Evolutionary conservation across 2,329 filamentous ascomycete genomes (phyloP).

Genomic region (Arthrinium phaeospermum): DNA sequence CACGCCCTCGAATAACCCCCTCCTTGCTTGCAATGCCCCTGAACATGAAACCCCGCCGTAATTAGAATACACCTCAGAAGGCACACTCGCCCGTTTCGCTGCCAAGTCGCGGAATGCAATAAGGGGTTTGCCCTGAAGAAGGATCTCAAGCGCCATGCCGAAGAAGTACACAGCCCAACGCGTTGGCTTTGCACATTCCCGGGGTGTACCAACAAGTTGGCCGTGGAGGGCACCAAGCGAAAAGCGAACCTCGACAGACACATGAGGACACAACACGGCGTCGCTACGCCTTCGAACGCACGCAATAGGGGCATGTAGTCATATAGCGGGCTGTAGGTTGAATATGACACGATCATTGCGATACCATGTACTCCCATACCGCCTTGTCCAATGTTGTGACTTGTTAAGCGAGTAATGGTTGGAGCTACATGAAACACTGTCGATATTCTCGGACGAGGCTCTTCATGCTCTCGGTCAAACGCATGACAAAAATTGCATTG

Average conservation of each 20-base stretch:
- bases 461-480: not conserved
- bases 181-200: not conserved
- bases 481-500: not conserved
- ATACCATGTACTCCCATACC: not conserved
- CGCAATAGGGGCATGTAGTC: not conserved
- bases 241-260: slow-evolving; percentile 5
- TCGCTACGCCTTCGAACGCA: not conserved
- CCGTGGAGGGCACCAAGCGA: not conserved
- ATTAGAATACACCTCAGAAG: not conserved
- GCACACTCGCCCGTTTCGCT: not conserved
- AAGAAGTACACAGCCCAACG: not conserved
- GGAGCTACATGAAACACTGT: no score
- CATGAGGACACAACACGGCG: not conserved
- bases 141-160: not conserved
- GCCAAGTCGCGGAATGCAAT: not conserved
- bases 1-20: not conserved
- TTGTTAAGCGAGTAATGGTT: no score
- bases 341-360: not conserved
- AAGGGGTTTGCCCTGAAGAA: not conserved
- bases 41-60: not conserved
- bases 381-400: no score
- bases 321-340: not conserved
- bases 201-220: not conserved
- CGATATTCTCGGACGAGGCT: no score
- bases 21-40: not conserved